These are phyloP conservation scores for Heritiera littoralis DNA, from an alignment of 345 rosid species.

Conservation along the genomic window DNA sequence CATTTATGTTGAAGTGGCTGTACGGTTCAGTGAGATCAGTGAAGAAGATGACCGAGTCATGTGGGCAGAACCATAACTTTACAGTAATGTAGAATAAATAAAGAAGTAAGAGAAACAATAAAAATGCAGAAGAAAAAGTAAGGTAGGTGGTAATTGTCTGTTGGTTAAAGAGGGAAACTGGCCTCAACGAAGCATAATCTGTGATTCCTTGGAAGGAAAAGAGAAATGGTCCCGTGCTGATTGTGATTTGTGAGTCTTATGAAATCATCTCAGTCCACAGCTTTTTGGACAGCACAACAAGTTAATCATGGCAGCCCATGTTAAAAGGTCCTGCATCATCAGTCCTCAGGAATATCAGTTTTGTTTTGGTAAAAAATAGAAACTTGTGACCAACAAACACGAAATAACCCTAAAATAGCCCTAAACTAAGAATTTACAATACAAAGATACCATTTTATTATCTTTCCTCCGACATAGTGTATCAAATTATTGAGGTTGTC, in stretches of 20 bases:
- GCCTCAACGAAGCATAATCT: background rate
- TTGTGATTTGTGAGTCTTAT: background rate
- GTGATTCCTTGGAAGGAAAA: slow-evolving; percentile 22
- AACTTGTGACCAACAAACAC: slow-evolving; percentile 1
- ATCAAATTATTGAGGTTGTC: too few relatives aligned
- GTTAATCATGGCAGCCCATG: slow-evolving; percentile 29
- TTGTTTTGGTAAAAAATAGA: slow-evolving; percentile 9
- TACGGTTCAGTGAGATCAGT: background rate
- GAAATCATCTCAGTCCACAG: background rate
- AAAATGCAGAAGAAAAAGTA: background rate
- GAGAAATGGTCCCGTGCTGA: slow-evolving; percentile 24
- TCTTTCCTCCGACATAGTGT: too few relatives aligned
- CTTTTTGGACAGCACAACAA: slow-evolving; percentile 17
- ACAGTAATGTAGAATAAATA: background rate
- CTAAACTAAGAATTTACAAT: too few relatives aligned
- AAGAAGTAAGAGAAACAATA: too few relatives aligned
- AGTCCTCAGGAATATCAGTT: slow-evolving; percentile 2
- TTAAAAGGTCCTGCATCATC: background rate
- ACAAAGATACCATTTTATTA: too few relatives aligned
- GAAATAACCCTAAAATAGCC: background rate
- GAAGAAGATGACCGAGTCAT: background rate
- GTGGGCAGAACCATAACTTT: background rate
- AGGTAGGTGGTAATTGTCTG: background rate
- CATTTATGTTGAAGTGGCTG: slow-evolving; percentile 6
- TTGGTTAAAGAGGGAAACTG: slow-evolving; percentile 15